Conservation (phyloP, 345 rosid species). For the Melastoma malabathricum region DNA sequence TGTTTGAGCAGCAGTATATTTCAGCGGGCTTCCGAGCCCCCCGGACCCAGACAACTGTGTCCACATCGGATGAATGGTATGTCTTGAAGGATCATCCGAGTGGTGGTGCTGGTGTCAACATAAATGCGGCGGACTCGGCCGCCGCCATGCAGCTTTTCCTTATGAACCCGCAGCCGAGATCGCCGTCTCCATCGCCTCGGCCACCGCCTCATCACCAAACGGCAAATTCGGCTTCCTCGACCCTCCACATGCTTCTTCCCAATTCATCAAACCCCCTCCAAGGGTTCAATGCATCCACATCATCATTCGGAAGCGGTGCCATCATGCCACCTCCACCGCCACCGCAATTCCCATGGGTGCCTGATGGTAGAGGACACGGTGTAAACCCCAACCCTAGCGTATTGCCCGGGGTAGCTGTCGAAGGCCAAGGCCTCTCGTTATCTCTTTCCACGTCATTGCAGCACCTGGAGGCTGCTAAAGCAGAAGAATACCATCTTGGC, state of each 20-base stretch:
- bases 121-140: slow-evolving; percentile 48
- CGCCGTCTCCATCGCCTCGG: slow-evolving; percentile 48
- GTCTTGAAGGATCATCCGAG: slow-evolving; percentile 31
- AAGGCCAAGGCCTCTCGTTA: slow-evolving; percentile 81
- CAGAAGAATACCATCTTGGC: slow-evolving; percentile 60
- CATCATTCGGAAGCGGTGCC: neutral
- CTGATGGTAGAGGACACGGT: neutral
- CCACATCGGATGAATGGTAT: slow-evolving; percentile 34
- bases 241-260: slow-evolving; percentile 85
- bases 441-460: slow-evolving; percentile 71
- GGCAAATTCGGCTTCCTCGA: slow-evolving; percentile 32
- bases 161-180: slow-evolving; percentile 77
- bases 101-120: slow-evolving; percentile 6
- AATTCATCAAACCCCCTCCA: slow-evolving; percentile 35
- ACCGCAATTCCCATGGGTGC: slow-evolving; percentile 3
- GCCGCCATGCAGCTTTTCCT: slow-evolving; percentile 91
- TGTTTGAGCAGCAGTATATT: slow-evolving; percentile 17
- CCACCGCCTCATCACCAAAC: slow-evolving; percentile 15
- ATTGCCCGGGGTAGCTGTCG: slow-evolving; percentile 18
- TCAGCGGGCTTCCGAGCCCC: slow-evolving; percentile 12
- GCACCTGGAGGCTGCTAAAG: slow-evolving; percentile 73
- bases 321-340: slow-evolving; percentile 8
- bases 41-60: slow-evolving; percentile 1
- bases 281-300: slow-evolving; percentile 18
- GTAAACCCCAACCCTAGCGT: slow-evolving; percentile 21